Evolutionary conservation across 345 rosid genomes (phyloP), one percentile per base, ranked within the genome.

Genomic region (Gossypium rotundifolium): DNA sequence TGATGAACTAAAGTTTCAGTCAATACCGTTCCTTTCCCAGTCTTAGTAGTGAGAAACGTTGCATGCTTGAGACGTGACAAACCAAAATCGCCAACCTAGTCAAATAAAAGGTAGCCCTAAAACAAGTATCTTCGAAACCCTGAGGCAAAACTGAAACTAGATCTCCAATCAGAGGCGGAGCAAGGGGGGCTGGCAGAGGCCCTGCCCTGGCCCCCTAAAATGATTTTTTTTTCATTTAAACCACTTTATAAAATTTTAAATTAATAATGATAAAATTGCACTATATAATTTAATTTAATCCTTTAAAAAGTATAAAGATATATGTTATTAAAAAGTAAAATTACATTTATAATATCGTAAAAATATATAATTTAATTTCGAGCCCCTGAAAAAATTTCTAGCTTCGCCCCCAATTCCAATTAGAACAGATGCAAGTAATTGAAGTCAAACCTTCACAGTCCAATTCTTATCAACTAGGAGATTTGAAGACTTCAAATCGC

Each of bases 41-140:
- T 87, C 86, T 84, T 91, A 51, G 91, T 81, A 73, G 89, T 80
- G 57, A 95, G 86, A 82, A 79, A 91, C 27, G 98, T 88, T 80
- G 86, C 96, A 49, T 86, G 94, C 81, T 95, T 95, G 75, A 95
- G 87, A 77, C 99, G 99, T 5, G 99, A 95, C 70, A 95, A 86
- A 81, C 99, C 99, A 87, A 95, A 95, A 87, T 95, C 99, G 71
- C 94, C 94, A 70, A 93, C 99, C 98, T 95, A 84, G 77, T 70
- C 18, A 81, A 53, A 79, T 40, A 63, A 67, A 17, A 72, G 48
- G 10, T 27, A 38, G 44, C 45, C 20, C 52, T 73, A 33, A 33
- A 52, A 11, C 33, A 66, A 70, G 42, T 73, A 63, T n/a, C 48
- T 48, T 73, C 25, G 22, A 65, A 57, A 52, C 58, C 42, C 25